phyloP scores from a whole-genome alignment of 192 early-diverging fungal species.

The Backusella tarrabulga region DNA sequence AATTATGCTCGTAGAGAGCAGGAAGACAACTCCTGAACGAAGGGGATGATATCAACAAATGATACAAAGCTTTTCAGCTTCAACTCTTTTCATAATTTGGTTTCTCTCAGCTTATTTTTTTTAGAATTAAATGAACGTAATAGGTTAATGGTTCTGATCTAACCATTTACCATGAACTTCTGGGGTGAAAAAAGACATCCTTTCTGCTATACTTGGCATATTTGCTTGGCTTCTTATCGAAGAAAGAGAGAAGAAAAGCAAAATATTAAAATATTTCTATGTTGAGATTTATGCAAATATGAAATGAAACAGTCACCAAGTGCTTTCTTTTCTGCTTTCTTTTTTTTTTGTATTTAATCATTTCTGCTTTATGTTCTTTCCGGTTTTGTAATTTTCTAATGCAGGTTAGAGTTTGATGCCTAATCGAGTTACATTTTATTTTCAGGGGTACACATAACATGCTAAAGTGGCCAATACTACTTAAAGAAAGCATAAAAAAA shows the following conservation, averaged over 20 bases:
- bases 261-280: neutral
- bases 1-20: too few species aligned
- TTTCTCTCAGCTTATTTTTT: too few species aligned
- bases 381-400: neutral
- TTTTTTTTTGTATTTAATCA: too few species aligned
- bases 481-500: too few species aligned
- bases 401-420: neutral
- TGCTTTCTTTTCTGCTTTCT: neutral
- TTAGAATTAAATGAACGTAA: too few species aligned
- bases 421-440: neutral
- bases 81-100: too few species aligned
- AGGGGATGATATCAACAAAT: too few species aligned
- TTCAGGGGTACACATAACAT: neutral
- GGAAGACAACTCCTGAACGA: too few species aligned
- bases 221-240: neutral
- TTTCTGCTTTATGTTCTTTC: neutral
- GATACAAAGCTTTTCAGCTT: too few species aligned
- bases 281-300: neutral
- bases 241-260: neutral
- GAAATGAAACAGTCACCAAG: neutral
- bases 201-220: neutral
- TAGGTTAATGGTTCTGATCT: too few species aligned
- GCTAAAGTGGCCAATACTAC: too few species aligned
- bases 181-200: neutral
- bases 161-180: neutral